Evolutionary conservation across 2,329 filamentous ascomycete species (phyloP).

Genomic region (Calcarisporium arbuscula): DNA sequence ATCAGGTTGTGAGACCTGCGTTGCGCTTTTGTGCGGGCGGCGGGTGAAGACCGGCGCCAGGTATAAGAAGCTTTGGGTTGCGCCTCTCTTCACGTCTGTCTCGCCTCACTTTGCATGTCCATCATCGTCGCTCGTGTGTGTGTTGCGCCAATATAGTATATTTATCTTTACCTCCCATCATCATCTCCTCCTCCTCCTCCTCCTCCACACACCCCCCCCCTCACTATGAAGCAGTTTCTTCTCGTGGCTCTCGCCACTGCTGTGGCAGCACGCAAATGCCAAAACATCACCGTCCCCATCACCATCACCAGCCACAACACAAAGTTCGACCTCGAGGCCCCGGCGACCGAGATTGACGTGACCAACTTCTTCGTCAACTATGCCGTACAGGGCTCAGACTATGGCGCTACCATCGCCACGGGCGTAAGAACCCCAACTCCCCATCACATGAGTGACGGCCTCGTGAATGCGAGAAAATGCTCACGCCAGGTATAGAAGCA

Average conservation of each 20-base stretch:
- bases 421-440: conserved; percentile 27
- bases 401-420: conserved; percentile 34
- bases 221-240: conserved; percentile 14
- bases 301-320: conserved; percentile 47
- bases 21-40: too few relatives aligned
- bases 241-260: conserved; percentile 18
- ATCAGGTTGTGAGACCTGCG: too few relatives aligned
- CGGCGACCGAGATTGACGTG: conserved; percentile 48
- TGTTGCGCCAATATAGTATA: not conserved
- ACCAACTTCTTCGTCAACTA: conserved; percentile 47
- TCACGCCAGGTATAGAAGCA: conserved; percentile 29
- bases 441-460: not conserved
- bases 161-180: not conserved
- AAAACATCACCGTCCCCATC: conserved; percentile 50
- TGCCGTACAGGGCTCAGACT: conserved; percentile 44
- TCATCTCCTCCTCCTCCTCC: not conserved
- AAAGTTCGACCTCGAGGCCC: conserved; percentile 42
- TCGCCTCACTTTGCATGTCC: too few relatives aligned
- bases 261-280: conserved; percentile 31
- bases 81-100: too few relatives aligned
- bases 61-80: too few relatives aligned
- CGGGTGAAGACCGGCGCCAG: too few relatives aligned
- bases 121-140: too few relatives aligned
- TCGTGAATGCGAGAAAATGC: not conserved
- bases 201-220: not conserved